phyloP scores from a whole-genome alignment of 352 stramenopile species.

The Phytophthora citrophthora region DNA sequence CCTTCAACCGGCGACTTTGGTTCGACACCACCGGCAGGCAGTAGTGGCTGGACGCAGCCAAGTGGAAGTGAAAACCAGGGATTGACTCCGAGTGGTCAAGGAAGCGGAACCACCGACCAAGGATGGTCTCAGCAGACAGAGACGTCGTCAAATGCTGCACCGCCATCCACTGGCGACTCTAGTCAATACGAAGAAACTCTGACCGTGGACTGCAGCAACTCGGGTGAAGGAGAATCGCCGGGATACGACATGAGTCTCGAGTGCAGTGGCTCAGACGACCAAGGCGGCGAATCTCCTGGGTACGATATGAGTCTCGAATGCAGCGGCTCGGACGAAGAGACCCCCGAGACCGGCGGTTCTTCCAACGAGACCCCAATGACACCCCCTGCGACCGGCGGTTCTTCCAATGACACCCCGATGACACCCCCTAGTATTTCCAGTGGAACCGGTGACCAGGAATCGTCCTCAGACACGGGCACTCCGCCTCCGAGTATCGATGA shows the following conservation, averaged over 20 bases:
- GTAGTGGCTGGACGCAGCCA: background rate
- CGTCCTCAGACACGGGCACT: conserved; percentile 18
- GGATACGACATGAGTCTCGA: conserved; percentile 20
- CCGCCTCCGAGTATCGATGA: conserved; percentile 1
- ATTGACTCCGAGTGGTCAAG: conserved; percentile 2
- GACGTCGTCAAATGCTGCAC: conserved; percentile 1
- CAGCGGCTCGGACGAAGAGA: conserved; percentile 19
- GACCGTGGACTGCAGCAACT: conserved; percentile 1
- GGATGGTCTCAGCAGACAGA: conserved; percentile 3
- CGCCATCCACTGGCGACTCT: conserved; percentile 1
- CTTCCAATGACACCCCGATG: background rate
- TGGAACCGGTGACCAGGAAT: conserved; percentile 3
- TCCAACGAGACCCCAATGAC: conserved; percentile 1
- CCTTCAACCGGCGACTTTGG: conserved; percentile 4
- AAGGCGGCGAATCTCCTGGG: background rate
- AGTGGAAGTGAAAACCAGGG: background rate
- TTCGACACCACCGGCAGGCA: background rate
- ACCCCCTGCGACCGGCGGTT: background rate
- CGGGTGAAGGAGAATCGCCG: conserved; percentile 1
- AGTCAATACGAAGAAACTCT: conserved; percentile 10
- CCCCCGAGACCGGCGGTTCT: conserved; percentile 4
- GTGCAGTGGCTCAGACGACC: conserved; percentile 28
- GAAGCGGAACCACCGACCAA: background rate
- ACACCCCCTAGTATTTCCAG: conserved; percentile 6
- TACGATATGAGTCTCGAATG: conserved; percentile 24